These are phyloP conservation scores for Sporobolomyces phaffii DNA, from an alignment of 768 basidiomycete species.

Conservation along the genomic window DNA sequence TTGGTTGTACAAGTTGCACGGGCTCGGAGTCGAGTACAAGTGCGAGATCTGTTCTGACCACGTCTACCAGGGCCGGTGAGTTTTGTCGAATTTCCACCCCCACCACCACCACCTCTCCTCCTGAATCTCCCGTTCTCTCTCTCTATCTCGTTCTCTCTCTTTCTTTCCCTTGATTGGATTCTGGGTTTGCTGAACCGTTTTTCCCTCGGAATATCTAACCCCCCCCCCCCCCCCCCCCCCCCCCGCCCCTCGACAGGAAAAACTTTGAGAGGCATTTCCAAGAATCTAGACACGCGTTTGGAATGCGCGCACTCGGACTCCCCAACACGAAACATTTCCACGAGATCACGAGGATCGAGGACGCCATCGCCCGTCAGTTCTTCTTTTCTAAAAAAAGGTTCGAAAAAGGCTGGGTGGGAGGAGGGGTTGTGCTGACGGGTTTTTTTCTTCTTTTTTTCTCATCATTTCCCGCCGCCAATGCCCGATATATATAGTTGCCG, in stretches of 20 bases:
- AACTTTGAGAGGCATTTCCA: slow-evolving; percentile 96
- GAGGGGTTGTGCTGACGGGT: neutral
- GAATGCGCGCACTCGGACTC: slow-evolving; percentile 92
- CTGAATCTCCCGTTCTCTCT: no score
- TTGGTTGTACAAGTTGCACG: slow-evolving; percentile 96
- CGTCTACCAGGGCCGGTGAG: slow-evolving; percentile 89
- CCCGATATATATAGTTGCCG: slow-evolving; percentile 62
- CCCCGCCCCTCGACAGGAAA: no score
- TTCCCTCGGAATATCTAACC: no score
- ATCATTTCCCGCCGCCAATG: neutral
- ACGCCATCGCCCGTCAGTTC: slow-evolving; percentile 73
- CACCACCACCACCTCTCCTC: no score
- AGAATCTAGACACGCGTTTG: slow-evolving; percentile 95
- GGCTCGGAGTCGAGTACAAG: slow-evolving; percentile 92
- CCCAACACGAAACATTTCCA: slow-evolving; percentile 99
- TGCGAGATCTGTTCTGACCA: slow-evolving; percentile 97
- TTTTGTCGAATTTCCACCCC: no score
- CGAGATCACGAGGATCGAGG: slow-evolving; percentile 93
- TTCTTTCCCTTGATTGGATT: neutral
- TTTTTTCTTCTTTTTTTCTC: neutral
- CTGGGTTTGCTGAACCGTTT: no score
- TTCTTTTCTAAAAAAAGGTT: no score
- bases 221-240: no score
- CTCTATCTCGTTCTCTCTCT: no score
- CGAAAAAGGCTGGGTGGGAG: no score